phyloP scores from a whole-genome alignment of 2,329 filamentous ascomycete species.

The Pestalotiopsis sp. region DNA sequence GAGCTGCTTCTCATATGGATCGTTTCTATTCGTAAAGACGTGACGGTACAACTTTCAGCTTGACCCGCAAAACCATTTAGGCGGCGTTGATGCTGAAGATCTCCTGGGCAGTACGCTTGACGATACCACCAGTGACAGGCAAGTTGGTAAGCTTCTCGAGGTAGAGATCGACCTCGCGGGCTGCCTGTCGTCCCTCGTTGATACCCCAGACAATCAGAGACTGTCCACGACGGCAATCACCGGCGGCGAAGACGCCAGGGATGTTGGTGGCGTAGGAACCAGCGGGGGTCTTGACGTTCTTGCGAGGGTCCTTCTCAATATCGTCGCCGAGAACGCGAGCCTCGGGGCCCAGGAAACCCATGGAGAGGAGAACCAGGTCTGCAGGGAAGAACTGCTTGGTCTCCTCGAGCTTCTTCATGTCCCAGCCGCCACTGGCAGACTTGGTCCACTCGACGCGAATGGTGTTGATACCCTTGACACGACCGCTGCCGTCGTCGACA shows the following conservation, averaged over 20 bases:
- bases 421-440: slow-evolving; percentile 86
- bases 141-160: slow-evolving; percentile 79
- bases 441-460: slow-evolving; percentile 96
- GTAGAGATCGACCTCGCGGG: slow-evolving; percentile 88
- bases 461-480: slow-evolving; percentile 95
- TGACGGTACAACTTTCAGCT: slow-evolving; percentile 6
- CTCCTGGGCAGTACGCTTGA: slow-evolving; percentile 80
- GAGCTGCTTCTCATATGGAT: background rate
- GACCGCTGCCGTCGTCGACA: slow-evolving; percentile 82
- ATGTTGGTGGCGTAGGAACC: slow-evolving; percentile 90
- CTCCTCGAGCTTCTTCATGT: slow-evolving; percentile 96
- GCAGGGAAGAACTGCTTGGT: slow-evolving; percentile 96
- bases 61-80: slow-evolving; percentile 10
- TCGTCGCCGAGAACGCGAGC: slow-evolving; percentile 83
- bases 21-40: slow-evolving; percentile 9
- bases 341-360: slow-evolving; percentile 97
- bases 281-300: slow-evolving; percentile 92
- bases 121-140: slow-evolving; percentile 89
- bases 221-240: slow-evolving; percentile 93
- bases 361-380: slow-evolving; percentile 89
- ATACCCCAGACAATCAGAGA: slow-evolving; percentile 98
- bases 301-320: slow-evolving; percentile 87
- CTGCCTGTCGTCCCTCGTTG: slow-evolving; percentile 92
- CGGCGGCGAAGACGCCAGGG: slow-evolving; percentile 87
- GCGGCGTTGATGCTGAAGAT: slow-evolving; percentile 49